Base-by-base conservation (phyloP, 2,329 filamentous ascomycete genomes). In the Pyrenochaeta sp. region DNA sequence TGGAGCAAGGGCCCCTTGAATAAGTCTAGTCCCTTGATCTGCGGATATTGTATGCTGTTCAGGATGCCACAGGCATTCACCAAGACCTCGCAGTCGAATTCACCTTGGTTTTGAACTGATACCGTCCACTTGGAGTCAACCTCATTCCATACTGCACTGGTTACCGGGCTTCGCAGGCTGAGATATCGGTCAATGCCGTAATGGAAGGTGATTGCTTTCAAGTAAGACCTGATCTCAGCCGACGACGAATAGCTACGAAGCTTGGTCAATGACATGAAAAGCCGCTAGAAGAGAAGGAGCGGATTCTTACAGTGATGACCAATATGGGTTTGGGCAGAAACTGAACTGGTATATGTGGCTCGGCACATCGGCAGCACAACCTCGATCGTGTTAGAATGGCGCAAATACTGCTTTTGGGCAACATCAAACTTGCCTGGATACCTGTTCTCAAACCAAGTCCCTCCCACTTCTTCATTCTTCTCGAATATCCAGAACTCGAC, bases 391-490 rank as follows among this genome's bases (percentile, higher is more conserved):
- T 17, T 30, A 36, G 33, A n/a, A n/a, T n/a, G n/a, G n/a, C n/a
- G 15, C 14, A 17, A 5, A 7, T 36, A 17, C 6, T 36, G 6
- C 6, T 12, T 2, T 36, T 10, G 7, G n/a, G 18, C 2, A 11
- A 5, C 7, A 17, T 17, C 18, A 36, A 17, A 36, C 23, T 31
- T 45, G 4, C 75, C 51, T 14, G 60, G 60, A 39, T 68, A 70
- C 43, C 69, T 61, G 49, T 77, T 77, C 52, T 76, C 74, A 1
- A 78, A 59, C 76, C 77, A 79, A 2, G 75, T 78, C 15, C 64
- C 75, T 58, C 74, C 73, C 32, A 78, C 72, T 36, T 77, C 73
- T 31, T 66, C 62, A 50, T 79, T 79, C 63, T 78, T 78, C 56
- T 79, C 77, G 20, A 44, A 44, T 44, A 44, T 44, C 41, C 41